Conservation (phyloP, 495 filamentous ascomycete genomes). For the Xylaria palmicola region DNA sequence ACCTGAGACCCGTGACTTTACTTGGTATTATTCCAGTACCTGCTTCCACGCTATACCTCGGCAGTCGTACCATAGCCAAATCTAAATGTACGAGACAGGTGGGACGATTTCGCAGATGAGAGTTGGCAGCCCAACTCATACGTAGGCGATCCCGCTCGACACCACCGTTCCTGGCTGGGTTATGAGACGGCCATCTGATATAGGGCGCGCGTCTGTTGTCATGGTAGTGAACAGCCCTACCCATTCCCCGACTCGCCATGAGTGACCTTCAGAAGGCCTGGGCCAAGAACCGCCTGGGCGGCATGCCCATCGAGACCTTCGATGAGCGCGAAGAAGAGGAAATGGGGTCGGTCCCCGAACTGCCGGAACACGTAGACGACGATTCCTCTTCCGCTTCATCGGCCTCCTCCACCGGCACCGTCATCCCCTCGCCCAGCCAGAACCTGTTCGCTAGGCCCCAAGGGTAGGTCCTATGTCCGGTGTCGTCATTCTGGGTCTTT, state of each 20-base stretch:
- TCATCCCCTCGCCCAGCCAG: conserved; percentile 74
- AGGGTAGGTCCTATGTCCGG: conserved; percentile 47
- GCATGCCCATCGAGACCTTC: conserved; percentile 55
- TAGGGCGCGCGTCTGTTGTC: conserved; percentile 7
- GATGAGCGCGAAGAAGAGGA: conserved; percentile 56
- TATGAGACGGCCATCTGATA: background rate
- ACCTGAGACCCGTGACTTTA: no score
- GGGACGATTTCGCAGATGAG: background rate
- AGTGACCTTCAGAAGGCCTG: conserved; percentile 84
- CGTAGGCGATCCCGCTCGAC: background rate
- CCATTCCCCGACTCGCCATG: conserved; percentile 52
- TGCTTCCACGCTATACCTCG: background rate
- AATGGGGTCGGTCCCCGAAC: conserved; percentile 38
- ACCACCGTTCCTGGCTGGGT: background rate
- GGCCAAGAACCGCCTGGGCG: conserved; percentile 72
- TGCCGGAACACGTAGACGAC: conserved; percentile 56
- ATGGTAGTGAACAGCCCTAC: conserved; percentile 5
- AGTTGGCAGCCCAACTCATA: conserved; percentile 7
- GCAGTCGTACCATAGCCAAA: no score
- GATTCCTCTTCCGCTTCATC: conserved; percentile 75
- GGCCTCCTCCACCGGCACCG: conserved; percentile 81
- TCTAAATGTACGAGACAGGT: background rate
- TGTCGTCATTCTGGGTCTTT: conserved; percentile 14
- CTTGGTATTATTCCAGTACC: no score
- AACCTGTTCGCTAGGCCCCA: conserved; percentile 70